A percentile compares a stretch with the other conserved stretches of the same genome.
phyloP scores from a whole-genome alignment of 2,329 filamentous ascomycete genomes.

The Biscogniauxia mediterranea region DNA sequence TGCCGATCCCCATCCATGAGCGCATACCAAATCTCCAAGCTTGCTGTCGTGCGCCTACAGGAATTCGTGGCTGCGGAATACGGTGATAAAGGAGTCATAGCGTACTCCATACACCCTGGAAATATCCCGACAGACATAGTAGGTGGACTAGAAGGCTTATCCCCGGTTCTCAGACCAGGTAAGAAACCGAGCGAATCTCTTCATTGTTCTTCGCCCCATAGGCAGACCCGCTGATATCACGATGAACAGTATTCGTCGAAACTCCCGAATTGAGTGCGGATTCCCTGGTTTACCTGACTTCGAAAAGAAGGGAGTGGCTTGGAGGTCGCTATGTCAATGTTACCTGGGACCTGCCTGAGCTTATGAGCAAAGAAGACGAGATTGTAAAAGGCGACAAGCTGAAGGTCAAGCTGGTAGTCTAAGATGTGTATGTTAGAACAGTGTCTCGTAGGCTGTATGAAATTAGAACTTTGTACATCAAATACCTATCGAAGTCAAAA shows the following conservation, averaged over 20 bases:
- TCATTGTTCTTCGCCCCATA: no score
- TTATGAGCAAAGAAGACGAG: slow-evolving; percentile 30
- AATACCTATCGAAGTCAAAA: no score
- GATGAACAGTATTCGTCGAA: slow-evolving; percentile 24
- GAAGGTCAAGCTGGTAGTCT: slow-evolving; percentile 27
- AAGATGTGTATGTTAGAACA: not conserved
- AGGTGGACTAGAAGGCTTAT: slow-evolving; percentile 3
- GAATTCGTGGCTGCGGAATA: slow-evolving; percentile 46
- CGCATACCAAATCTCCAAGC: slow-evolving; percentile 44
- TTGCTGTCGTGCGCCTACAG: slow-evolving; percentile 44
- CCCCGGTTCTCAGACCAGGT: slow-evolving; percentile 15
- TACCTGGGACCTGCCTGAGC: slow-evolving; percentile 39
- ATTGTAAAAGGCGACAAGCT: slow-evolving; percentile 30
- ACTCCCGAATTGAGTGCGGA: slow-evolving; percentile 29
- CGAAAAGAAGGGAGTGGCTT: slow-evolving; percentile 31
- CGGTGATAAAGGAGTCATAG: slow-evolving; percentile 37
- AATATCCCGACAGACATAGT: slow-evolving; percentile 38
- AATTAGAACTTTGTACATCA: no score
- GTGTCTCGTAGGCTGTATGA: no score
- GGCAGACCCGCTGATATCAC: slow-evolving; percentile 3
- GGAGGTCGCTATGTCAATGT: slow-evolving; percentile 38
- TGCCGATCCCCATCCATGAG: slow-evolving; percentile 29
- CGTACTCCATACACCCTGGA: slow-evolving; percentile 43
- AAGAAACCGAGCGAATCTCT: slow-evolving; percentile 1
- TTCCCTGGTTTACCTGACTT: slow-evolving; percentile 31